phyloP scores from a whole-genome alignment of 768 basidiomycete species.

The Postia placenta region DNA sequence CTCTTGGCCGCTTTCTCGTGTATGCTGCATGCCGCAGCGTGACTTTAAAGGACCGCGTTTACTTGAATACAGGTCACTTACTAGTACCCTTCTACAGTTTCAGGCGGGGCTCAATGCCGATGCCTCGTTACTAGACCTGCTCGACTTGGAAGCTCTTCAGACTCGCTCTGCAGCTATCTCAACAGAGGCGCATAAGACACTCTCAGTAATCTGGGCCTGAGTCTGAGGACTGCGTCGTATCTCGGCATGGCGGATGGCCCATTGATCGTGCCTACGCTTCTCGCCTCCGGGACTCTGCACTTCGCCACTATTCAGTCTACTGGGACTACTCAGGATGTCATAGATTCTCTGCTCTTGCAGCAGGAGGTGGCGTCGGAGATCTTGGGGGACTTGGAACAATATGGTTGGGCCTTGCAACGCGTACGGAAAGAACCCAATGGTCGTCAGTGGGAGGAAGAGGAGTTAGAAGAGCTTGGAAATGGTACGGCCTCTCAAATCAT shows the following conservation, averaged over 20 bases:
- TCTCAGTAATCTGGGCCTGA: no score
- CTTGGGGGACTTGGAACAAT: slow-evolving; percentile 49
- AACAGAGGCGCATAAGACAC: no score
- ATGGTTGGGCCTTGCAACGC: slow-evolving; percentile 65
- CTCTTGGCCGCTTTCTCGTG: no score
- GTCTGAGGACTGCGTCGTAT: no score
- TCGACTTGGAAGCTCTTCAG: no score
- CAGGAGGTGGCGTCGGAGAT: slow-evolving; percentile 49
- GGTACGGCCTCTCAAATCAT: slow-evolving; percentile 33
- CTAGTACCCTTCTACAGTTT: no score
- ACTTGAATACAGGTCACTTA: no score
- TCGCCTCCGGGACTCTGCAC: slow-evolving; percentile 53
- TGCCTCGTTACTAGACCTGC: no score
- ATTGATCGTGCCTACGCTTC: slow-evolving; percentile 52
- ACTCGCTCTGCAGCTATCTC: no score
- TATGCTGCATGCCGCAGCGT: no score
- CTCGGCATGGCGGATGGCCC: slow-evolving; percentile 39
- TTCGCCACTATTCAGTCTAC: slow-evolving; percentile 52
- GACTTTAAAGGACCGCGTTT: no score
- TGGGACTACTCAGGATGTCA: slow-evolving; percentile 55
- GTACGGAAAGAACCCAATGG: slow-evolving; percentile 55
- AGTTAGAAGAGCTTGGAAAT: slow-evolving; percentile 57
- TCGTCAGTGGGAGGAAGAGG: slow-evolving; percentile 65
- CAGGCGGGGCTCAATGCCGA: no score
- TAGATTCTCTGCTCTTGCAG: slow-evolving; percentile 40